Evolutionary conservation across 192 early-diverging fungal genomes (phyloP).

Genomic region (Entomortierella beljakovae): DNA sequence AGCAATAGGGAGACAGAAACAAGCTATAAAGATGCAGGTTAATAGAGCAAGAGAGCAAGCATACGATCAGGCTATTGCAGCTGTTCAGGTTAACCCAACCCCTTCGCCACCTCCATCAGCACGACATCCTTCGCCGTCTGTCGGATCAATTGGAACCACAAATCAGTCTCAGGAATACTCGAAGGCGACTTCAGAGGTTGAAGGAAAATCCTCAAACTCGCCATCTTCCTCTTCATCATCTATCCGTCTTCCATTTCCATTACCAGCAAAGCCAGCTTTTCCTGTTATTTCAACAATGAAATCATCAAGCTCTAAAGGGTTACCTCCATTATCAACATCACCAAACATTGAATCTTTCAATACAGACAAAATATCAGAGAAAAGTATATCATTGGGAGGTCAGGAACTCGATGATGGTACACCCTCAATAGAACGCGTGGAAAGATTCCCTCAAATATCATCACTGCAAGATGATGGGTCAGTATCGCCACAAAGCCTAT

Average conservation of each 20-base stretch:
- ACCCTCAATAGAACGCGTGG: slow-evolving; percentile 9
- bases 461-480: slow-evolving; percentile 2
- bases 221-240: neutral
- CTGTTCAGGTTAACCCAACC: slow-evolving; percentile 4
- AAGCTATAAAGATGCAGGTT: slow-evolving; percentile 15
- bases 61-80: slow-evolving; percentile 43
- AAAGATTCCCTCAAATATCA: slow-evolving; percentile 35
- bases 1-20: slow-evolving; percentile 37
- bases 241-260: slow-evolving; percentile 29
- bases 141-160: neutral
- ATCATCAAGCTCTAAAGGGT: slow-evolving; percentile 6
- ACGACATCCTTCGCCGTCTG: neutral
- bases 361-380: neutral
- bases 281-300: slow-evolving; percentile 30
- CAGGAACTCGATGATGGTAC: neutral
- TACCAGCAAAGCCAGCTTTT: slow-evolving; percentile 45
- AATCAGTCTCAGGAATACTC: neutral
- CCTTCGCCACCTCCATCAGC: neutral
- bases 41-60: slow-evolving; percentile 35
- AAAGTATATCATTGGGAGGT: neutral
- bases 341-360: neutral
- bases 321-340: slow-evolving; percentile 10
- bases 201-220: neutral
- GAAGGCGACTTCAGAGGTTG: neutral
- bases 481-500: neutral